Evolutionary conservation across 805 yeast genomes (phyloP).

Genomic region (Debaryomyces prosopidis): DNA sequence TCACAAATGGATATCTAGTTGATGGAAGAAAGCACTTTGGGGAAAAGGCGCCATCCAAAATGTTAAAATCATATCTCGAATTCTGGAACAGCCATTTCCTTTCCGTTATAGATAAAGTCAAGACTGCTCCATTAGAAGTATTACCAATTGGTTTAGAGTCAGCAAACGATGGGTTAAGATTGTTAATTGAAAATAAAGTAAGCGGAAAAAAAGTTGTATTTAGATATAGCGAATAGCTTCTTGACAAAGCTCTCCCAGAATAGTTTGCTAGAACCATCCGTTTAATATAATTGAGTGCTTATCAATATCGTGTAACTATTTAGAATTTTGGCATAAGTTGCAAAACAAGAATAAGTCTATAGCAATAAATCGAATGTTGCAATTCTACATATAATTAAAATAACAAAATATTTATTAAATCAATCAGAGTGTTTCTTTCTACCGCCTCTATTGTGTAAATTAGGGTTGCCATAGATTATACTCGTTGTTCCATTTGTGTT

Average conservation of each 20-base stretch:
- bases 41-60: constrained; percentile 5
- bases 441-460: constrained; percentile 17
- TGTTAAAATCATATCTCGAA: constrained; percentile 10
- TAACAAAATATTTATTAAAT: background rate
- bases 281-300: no score
- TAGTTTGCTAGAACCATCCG: no score
- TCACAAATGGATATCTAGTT: constrained; percentile 15
- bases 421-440: constrained; percentile 41
- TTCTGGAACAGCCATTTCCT: constrained; percentile 26
- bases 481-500: constrained; percentile 33
- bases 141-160: constrained; percentile 25
- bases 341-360: no score
- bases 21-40: constrained; percentile 13
- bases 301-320: no score
- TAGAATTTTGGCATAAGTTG: no score
- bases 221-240: constrained; percentile 16
- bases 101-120: constrained; percentile 12
- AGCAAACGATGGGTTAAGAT: constrained; percentile 36
- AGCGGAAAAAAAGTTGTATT: constrained; percentile 47
- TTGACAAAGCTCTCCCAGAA: no score
- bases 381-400: no score
- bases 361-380: no score
- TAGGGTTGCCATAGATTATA: constrained; percentile 25
- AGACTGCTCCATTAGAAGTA: constrained; percentile 22
- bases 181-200: constrained; percentile 39